A percentile compares a stretch with the other conserved stretches of the same genome.
Conservation (phyloP, 1,139 yeast species). For the Sugiyamaella neomexicana region DNA sequence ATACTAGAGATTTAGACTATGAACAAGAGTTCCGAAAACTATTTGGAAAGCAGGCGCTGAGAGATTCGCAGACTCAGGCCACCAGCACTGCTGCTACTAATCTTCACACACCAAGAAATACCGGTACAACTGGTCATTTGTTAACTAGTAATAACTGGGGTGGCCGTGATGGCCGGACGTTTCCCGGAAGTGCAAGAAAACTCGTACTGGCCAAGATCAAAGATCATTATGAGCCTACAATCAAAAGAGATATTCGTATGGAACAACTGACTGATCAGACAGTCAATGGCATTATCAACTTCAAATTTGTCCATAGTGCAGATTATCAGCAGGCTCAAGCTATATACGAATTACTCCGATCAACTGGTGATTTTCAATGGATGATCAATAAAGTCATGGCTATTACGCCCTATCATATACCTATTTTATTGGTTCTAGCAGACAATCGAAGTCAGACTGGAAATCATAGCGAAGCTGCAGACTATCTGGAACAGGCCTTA, state of each 20-base stretch:
- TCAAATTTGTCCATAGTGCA: conserved; percentile 41
- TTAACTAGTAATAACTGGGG: conserved; percentile 67
- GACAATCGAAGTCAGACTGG: conserved; percentile 78
- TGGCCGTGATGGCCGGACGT: conserved; percentile 68
- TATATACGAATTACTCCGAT: conserved; percentile 41
- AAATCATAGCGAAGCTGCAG: conserved; percentile 54
- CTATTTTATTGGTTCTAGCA: conserved; percentile 77
- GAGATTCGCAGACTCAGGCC: conserved; percentile 43
- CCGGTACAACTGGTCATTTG: conserved; percentile 45
- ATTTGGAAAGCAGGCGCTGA: conserved; percentile 53
- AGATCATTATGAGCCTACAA: conserved; percentile 80
- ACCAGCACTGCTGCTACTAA: neutral
- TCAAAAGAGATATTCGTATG: conserved; percentile 63
- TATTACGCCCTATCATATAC: conserved; percentile 70
- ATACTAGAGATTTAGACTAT: conserved; percentile 64
- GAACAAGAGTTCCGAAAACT: conserved; percentile 72
- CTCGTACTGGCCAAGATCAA: conserved; percentile 67
- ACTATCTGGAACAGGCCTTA: conserved; percentile 67
- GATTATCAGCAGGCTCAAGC: conserved; percentile 38
- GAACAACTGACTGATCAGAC: conserved; percentile 43
- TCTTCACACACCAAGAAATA: neutral
- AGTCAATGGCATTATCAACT: conserved; percentile 35
- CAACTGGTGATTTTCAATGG: conserved; percentile 50
- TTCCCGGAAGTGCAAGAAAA: conserved; percentile 73
- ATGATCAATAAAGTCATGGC: conserved; percentile 47